A percentile compares a stretch with the other conserved stretches of the same genome.
phyloP scores from a whole-genome alignment of 2,329 filamentous ascomycete genomes.

The Elsinoe necatrix region DNA sequence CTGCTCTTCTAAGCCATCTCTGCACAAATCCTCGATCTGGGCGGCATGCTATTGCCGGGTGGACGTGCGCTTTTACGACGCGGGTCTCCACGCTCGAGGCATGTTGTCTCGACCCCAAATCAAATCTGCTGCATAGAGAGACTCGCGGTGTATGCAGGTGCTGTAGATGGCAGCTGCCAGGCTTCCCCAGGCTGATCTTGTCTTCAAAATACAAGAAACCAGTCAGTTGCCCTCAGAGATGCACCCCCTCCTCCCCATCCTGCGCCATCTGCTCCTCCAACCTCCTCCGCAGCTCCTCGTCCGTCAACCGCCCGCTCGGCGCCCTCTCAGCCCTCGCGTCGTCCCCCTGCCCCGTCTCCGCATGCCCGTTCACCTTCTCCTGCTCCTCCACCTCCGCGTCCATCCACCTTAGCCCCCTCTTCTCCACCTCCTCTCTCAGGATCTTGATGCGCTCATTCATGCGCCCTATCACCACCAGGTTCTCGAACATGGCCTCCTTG shows the following conservation, averaged over 20 bases:
- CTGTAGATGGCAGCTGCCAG: too few species aligned
- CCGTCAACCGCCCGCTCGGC: constrained; percentile 43
- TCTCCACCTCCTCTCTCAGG: constrained; percentile 56
- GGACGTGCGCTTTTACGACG: too few species aligned
- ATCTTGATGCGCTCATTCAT: constrained; percentile 59
- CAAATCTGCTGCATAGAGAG: too few species aligned
- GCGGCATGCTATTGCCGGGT: too few species aligned
- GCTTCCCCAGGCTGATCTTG: too few species aligned
- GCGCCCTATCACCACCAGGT: constrained; percentile 57
- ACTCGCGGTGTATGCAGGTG: too few species aligned
- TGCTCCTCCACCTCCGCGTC: constrained; percentile 24
- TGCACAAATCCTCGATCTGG: too few species aligned
- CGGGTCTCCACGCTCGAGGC: too few species aligned
- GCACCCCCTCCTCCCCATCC: constrained; percentile 50
- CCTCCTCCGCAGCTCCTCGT: constrained; percentile 51
- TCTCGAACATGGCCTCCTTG: constrained; percentile 64
- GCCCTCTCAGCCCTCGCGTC: constrained; percentile 15
- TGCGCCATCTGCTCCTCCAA: constrained; percentile 49
- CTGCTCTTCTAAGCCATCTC: too few species aligned
- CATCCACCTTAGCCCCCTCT: constrained; percentile 49
- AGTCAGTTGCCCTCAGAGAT: constrained; percentile 51
- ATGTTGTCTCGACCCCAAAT: too few species aligned
- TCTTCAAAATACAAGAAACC: too few species aligned
- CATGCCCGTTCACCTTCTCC: constrained; percentile 20
- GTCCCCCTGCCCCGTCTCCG: constrained; percentile 15